These are phyloP conservation scores for Magnolia kwangsiensis DNA, from an alignment of 164 flowering plant species.

Conservation along the genomic window DNA sequence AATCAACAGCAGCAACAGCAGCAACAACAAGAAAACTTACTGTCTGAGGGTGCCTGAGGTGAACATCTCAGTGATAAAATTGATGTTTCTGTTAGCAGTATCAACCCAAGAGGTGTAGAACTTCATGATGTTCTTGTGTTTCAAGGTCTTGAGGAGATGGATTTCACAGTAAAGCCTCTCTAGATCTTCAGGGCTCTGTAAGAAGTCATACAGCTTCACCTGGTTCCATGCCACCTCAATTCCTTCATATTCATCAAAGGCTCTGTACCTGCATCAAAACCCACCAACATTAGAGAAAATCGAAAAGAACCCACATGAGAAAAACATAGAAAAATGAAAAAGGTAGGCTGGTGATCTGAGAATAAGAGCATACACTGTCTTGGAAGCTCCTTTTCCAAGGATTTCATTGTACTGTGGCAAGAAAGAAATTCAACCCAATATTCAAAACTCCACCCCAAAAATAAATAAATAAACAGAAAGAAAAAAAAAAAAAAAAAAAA, in stretches of 20 bases:
- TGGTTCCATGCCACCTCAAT: constrained; percentile 99
- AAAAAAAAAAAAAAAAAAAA: background rate
- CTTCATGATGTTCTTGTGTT: constrained; percentile 91
- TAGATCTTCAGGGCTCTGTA: constrained; percentile 78
- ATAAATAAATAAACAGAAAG: background rate
- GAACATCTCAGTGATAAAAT: constrained; percentile 97
- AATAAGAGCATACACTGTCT: constrained; percentile 72
- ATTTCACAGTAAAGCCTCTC: constrained; percentile 90
- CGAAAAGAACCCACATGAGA: background rate
- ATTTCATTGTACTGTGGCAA: constrained; percentile 73
- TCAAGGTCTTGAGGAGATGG: constrained; percentile 87
- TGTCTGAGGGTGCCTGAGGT: constrained; percentile 96
- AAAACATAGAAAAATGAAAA: background rate
- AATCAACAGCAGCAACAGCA: background rate
- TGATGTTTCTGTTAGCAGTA: constrained; percentile 72
- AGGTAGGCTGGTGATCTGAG: background rate
- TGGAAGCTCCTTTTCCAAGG: constrained; percentile 95
- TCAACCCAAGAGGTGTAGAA: constrained; percentile 97
- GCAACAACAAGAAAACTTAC: constrained; percentile 31
- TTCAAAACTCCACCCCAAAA: background rate
- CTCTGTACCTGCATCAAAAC: constrained; percentile 62
- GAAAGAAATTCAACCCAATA: constrained; percentile 10
- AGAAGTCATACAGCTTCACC: constrained; percentile 81
- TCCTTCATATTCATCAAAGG: constrained; percentile 95
- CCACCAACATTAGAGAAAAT: background rate